Conservation (phyloP, 306 rosid genomes). For the Cicer arietinum region DNA sequence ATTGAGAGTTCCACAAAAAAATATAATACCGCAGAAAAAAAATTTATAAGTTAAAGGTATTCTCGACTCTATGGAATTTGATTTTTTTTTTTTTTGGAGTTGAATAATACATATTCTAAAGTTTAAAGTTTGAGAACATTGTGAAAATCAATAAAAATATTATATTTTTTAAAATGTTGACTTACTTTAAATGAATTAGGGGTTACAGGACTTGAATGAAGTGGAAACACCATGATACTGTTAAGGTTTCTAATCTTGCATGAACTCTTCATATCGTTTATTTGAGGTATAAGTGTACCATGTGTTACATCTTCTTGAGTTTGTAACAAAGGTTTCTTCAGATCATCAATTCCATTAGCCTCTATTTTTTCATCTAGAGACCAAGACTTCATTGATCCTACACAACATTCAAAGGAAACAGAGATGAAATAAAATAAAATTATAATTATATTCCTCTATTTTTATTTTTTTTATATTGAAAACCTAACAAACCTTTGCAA, state of each 20-base stretch:
- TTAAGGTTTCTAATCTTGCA: conserved; percentile 52
- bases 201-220: conserved; percentile 48
- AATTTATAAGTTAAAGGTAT: too few relatives aligned
- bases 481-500: neutral
- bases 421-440: neutral
- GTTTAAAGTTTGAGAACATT: neutral
- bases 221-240: conserved; percentile 58
- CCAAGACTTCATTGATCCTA: conserved; percentile 21
- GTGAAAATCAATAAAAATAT: neutral
- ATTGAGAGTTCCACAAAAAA: too few relatives aligned
- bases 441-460: neutral
- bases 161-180: neutral
- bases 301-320: conserved; percentile 30
- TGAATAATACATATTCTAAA: neutral
- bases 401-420: neutral
- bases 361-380: conserved; percentile 42
- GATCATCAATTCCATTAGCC: conserved; percentile 48
- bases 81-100: too few relatives aligned
- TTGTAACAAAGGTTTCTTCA: conserved; percentile 55
- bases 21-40: too few relatives aligned
- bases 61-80: too few relatives aligned
- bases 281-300: conserved; percentile 49
- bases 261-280: conserved; percentile 56
- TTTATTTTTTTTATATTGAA: neutral
- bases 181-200: conserved; percentile 51